These are phyloP conservation scores for Echeveria elegans DNA, from an alignment of 164 flowering plant genomes.

Conservation along the genomic window DNA sequence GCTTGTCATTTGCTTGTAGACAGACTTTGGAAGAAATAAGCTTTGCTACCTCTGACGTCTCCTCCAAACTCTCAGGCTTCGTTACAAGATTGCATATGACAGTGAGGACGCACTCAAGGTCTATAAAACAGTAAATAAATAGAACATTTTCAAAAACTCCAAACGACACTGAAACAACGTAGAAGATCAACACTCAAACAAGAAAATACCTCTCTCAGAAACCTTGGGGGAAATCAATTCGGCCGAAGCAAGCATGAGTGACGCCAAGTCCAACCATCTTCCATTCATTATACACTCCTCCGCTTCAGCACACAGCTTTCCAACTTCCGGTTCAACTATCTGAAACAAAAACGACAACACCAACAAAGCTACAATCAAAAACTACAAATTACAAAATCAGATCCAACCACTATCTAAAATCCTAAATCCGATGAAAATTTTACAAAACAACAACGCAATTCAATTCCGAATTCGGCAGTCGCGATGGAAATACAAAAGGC, in stretches of 20 bases:
- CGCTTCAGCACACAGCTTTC: conserved; percentile 65
- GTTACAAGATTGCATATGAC: conserved; percentile 84
- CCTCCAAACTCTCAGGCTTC: conserved; percentile 59
- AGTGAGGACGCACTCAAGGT: conserved; percentile 79
- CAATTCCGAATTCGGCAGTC: background rate
- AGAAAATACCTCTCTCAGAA: conserved; percentile 62
- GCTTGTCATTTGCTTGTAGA: conserved; percentile 76
- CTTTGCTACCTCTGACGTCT: conserved; percentile 72
- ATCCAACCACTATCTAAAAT: too few relatives aligned
- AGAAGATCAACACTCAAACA: too few relatives aligned
- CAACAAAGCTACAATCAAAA: background rate
- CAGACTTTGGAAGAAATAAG: conserved; percentile 51
- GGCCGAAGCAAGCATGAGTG: conserved; percentile 79
- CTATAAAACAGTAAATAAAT: conserved; percentile 30
- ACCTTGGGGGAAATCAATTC: conserved; percentile 70
- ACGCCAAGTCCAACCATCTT: conserved; percentile 79
- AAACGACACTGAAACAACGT: too few relatives aligned
- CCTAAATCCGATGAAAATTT: too few relatives aligned
- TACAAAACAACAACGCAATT: too few relatives aligned
- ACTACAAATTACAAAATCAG: background rate
- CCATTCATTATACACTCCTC: conserved; percentile 61
- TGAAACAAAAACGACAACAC: conserved; percentile 16
- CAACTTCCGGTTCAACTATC: conserved; percentile 71
- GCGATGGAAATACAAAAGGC: background rate
- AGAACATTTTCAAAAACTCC: background rate